A percentile compares a stretch with the other conserved stretches of the same genome.
Conservation (phyloP, 2,329 filamentous ascomycete genomes). For the Aureobasidium sp. region DNA sequence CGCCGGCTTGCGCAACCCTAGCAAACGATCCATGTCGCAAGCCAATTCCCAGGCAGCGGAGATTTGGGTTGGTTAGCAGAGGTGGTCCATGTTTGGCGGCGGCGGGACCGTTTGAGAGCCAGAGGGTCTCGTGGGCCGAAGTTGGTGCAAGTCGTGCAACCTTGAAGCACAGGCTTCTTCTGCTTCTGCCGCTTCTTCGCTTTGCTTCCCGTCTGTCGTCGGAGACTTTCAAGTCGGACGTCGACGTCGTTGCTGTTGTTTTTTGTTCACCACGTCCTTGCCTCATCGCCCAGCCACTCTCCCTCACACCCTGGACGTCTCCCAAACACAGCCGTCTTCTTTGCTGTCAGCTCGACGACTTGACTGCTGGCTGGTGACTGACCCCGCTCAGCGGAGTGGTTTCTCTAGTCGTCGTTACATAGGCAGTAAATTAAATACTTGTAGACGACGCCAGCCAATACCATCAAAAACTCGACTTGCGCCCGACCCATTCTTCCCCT, state of each 20-base stretch:
- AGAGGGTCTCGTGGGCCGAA: constrained; percentile 10
- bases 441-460: constrained; percentile 4
- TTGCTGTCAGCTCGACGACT: neutral
- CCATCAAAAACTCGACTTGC: constrained; percentile 4
- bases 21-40: constrained; percentile 11
- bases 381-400: constrained; percentile 3
- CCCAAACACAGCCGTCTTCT: neutral
- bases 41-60: constrained; percentile 2
- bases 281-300: neutral
- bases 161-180: constrained; percentile 11
- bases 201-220: constrained; percentile 8
- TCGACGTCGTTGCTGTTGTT: constrained; percentile 3
- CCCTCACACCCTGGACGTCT: neutral
- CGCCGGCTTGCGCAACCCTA: constrained; percentile 10
- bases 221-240: constrained; percentile 11
- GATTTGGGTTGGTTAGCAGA: neutral
- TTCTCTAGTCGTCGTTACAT: constrained; percentile 5
- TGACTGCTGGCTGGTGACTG: constrained; percentile 9
- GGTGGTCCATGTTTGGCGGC: constrained; percentile 11
- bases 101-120: constrained; percentile 11
- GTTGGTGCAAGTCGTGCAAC: constrained; percentile 10
- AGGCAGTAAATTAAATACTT: constrained; percentile 11
- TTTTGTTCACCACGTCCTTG: neutral
- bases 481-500: neutral
- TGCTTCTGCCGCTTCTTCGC: constrained; percentile 11